Evolutionary conservation across 169 alveolate species (phyloP), one percentile per base, ranked within the genome.

Genomic region (Plasmodium knowlesi): DNA sequence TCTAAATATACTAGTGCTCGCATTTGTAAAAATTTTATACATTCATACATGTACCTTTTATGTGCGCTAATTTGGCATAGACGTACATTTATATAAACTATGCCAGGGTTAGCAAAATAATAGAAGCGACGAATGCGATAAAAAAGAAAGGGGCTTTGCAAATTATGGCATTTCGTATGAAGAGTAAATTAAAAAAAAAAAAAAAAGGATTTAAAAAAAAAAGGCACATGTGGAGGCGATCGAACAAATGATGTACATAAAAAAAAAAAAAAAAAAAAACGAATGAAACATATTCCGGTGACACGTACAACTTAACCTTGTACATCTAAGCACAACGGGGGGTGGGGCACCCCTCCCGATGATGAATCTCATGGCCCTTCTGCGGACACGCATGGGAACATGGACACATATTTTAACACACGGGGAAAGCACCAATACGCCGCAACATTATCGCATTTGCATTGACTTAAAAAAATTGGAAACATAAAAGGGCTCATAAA

Each of bases 231-330:
- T 67, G 41, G 41, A 28, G 34, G 5, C 14, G 37, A 67, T 25
- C n/a, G 5, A 12, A 67, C 34, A 67, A 67, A 28, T 81, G 50
- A 8, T 37, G 37, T 9, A 81, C 54, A 22, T 46, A 88, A 57
- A 88, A 76, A 46, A 88, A 72, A 88, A 19, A 76, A 88, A 88
- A 88, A 22, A 78, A 76, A 46, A 78, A 50, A 78, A 19, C 71
- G 82, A 88, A 78, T 32, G 61, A 88, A 30, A 57, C 30, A 46
- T 88, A 88, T 34, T 22, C 76, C 32, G n/a, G 78, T 78, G 46
- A 78, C n/a, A 72, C 37, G 19, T 88, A 88, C 37, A 78, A 46
- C 41, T 78, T 88, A 88, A 78, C 86, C 57, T 61, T 88, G 67
- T 70, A 57, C 46, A 54, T 37, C 12, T 88, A 88, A 54, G 80